phyloP scores from a whole-genome alignment of 305 asterid species.

The Euphrasia arctica region DNA sequence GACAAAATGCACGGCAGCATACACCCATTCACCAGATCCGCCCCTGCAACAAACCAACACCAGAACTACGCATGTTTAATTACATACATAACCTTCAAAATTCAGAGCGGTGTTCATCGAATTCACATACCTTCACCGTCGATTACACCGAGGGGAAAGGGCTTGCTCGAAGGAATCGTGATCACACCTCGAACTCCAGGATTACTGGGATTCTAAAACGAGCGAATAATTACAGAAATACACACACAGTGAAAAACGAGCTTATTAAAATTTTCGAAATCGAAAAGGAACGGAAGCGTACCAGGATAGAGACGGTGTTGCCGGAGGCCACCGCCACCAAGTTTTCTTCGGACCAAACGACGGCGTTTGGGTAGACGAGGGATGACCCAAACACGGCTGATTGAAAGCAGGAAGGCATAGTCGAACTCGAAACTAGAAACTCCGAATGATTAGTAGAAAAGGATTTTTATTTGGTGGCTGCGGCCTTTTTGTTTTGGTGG shows the following conservation, averaged over 20 bases:
- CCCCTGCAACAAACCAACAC: slow-evolving; percentile 20
- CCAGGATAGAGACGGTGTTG: slow-evolving; percentile 57
- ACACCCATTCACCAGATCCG: slow-evolving; percentile 56
- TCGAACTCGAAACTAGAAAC: slow-evolving; percentile 2
- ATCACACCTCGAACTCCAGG: slow-evolving; percentile 78
- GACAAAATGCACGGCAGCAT: slow-evolving; percentile 59
- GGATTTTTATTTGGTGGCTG: background rate
- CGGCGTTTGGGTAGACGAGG: slow-evolving; percentile 66
- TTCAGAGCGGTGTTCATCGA: slow-evolving; percentile 1
- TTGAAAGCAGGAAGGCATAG: slow-evolving; percentile 61
- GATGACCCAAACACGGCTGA: slow-evolving; percentile 54
- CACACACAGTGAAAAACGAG: no score
- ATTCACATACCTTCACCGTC: slow-evolving; percentile 48
- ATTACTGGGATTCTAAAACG: slow-evolving; percentile 61
- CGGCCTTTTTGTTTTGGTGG: background rate
- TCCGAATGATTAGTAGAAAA: slow-evolving; percentile 5
- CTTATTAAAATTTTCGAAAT: no score
- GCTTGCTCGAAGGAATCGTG: slow-evolving; percentile 50
- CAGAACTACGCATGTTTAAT: no score
- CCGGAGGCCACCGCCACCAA: slow-evolving; percentile 78
- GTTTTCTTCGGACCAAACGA: slow-evolving; percentile 92
- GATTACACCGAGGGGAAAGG: slow-evolving; percentile 67
- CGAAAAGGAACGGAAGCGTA: slow-evolving; percentile 5
- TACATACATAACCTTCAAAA: background rate
- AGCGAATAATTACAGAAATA: background rate